Evolutionary conservation across 768 basidiomycete genomes (phyloP).

Genomic region (Butyriboletus loyo): DNA sequence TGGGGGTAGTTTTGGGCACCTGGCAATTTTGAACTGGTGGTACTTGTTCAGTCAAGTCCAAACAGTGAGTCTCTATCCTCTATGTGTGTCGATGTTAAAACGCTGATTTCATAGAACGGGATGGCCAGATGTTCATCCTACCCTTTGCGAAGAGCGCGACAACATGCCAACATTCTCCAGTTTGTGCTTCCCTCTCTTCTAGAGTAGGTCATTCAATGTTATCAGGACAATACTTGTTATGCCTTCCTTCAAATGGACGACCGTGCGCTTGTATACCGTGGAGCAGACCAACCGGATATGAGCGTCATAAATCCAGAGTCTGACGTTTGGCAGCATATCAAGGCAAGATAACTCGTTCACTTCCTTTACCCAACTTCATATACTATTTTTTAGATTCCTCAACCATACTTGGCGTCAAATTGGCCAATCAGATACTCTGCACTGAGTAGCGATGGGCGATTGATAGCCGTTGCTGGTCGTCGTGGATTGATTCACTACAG

Average conservation of each 20-base stretch:
- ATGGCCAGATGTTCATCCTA: conserved; percentile 76
- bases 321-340: conserved; percentile 97
- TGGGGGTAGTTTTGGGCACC: conserved; percentile 81
- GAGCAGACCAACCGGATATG: conserved; percentile 97
- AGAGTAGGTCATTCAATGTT: conserved; percentile 2
- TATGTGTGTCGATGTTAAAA: neutral
- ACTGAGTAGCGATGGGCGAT: conserved; percentile 83
- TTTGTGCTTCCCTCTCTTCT: conserved; percentile 36
- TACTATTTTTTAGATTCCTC: conserved; percentile 65
- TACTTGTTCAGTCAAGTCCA: conserved; percentile 56
- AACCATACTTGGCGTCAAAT: conserved; percentile 82
- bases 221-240: conserved; percentile 92
- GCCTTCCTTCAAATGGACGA: conserved; percentile 97
- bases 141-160: conserved; percentile 96
- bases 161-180: conserved; percentile 87
- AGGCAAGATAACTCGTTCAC: conserved; percentile 42
- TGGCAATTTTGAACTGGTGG: conserved; percentile 86
- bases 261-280: conserved; percentile 87
- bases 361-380: neutral
- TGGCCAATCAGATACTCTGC: conserved; percentile 95
- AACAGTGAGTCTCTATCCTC: conserved; percentile 41
- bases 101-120: conserved; percentile 39
- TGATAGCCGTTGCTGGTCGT: conserved; percentile 90
- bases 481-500: conserved; percentile 93
- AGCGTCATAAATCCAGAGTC: conserved; percentile 97